Base-by-base conservation (phyloP, 2,329 filamentous ascomycete genomes). In the Dactylellina leptospora region DNA sequence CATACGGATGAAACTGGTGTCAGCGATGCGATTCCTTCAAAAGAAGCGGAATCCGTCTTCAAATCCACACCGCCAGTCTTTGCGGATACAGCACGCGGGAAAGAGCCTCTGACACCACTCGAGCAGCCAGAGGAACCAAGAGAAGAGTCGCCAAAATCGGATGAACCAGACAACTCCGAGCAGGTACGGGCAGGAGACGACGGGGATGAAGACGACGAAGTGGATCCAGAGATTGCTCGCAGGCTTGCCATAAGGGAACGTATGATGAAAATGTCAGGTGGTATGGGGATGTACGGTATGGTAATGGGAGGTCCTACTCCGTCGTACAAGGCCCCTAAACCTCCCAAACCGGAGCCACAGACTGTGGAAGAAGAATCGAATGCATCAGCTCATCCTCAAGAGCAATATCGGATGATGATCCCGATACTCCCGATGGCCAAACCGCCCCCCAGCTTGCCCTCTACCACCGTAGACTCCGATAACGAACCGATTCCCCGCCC, bases 221-320 rank as follows among this genome's bases (percentile, higher is more conserved):
- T 96, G 55, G 93, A 97, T 77, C 92, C 92, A 0, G 95, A 99
- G 79, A 84, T 91, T 20, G 88, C 87, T 75, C 89, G 93, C 56
- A 90, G 89, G 78, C 88, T 96, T 81, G 93, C 97, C 79, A 84
- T 99, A 28, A 87, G 95, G 71, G 92, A 95, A 73, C 88, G 95
- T 76, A 99, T 99, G 92, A 95, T 95, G 47, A 97, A 96, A 81
- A 95, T 99, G 90, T 96, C 93, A 76, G 93, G 93, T 61, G 93
- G 93, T 20, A 96, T 96, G 91, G 92, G 92, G 48, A 96, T 97
- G 89, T 88, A 92, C 78, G 91, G 64, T 9, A 64, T 74, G 55
- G 51, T 61, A 22, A 85, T 89, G 81, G 82, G 84, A 70, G 82
- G 84, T 69, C 76, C 54, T 4, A 80, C 81, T n/a, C 78, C 82